Conservation (phyloP, 345 rosid genomes). For the Garcia nutans region DNA sequence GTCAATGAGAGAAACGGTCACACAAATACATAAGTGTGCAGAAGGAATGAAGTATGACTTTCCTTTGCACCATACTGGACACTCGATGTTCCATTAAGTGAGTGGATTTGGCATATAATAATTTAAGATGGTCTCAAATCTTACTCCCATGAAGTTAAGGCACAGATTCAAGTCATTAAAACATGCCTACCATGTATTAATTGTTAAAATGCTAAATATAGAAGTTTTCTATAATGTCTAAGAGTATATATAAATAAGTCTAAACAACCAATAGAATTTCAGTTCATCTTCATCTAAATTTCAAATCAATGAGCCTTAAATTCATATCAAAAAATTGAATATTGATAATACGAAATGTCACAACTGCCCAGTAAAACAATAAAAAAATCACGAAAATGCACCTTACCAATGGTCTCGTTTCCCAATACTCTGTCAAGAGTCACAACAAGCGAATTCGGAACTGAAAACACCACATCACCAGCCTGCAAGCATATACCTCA, state of each 20-base stretch:
- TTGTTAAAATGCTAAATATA: too few relatives aligned
- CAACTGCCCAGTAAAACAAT: neutral
- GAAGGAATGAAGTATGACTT: neutral
- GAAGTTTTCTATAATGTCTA: neutral
- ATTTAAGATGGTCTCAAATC: neutral
- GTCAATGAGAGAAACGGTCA: neutral
- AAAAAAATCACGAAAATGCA: conserved; percentile 18
- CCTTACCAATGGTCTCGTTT: conserved; percentile 87
- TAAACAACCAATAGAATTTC: neutral
- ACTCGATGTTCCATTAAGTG: too few relatives aligned
- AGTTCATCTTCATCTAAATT: neutral
- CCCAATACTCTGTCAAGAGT: conserved; percentile 96
- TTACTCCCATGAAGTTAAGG: too few relatives aligned
- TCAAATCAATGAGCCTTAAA: neutral
- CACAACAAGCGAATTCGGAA: conserved; percentile 82
- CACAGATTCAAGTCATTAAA: too few relatives aligned
- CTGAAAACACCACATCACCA: conserved; percentile 84
- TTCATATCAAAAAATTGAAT: neutral
- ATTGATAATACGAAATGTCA: neutral
- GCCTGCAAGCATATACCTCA: conserved; percentile 36
- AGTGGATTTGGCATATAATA: neutral
- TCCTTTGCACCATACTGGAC: neutral
- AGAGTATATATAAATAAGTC: neutral
- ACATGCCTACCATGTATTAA: neutral
- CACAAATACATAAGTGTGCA: neutral